Conservation (phyloP, 2,329 filamentous ascomycete species). For the Trichoderma sp. region DNA sequence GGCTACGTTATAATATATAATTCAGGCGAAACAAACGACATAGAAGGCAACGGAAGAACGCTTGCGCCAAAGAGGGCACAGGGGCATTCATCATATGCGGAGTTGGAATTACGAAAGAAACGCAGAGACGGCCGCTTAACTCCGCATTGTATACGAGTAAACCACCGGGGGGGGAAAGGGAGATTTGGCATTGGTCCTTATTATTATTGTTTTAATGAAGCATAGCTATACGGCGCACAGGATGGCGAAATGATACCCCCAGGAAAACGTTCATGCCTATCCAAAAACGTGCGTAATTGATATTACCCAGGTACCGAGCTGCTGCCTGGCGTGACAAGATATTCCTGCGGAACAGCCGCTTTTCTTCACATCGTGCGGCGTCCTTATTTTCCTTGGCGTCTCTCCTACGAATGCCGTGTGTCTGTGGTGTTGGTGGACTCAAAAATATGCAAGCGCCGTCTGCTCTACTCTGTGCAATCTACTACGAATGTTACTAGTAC, state of each 20-base stretch:
- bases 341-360: constrained; percentile 10
- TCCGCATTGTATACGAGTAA: not conserved
- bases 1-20: constrained; percentile 15
- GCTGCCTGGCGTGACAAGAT: constrained; percentile 13
- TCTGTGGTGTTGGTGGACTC: not conserved
- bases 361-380: not conserved
- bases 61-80: constrained; percentile 4
- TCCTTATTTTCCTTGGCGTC: constrained; percentile 2
- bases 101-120: not conserved
- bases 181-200: constrained; percentile 17
- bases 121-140: not conserved
- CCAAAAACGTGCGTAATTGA: constrained; percentile 15
- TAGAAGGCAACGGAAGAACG: not conserved
- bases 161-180: not conserved
- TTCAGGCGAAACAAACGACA: not conserved
- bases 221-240: constrained; percentile 30
- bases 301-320: not conserved
- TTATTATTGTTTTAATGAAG: constrained; percentile 17
- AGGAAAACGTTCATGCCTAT: not conserved
- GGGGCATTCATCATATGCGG: not conserved
- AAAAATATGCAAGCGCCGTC: not conserved
- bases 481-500: not conserved
- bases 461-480: not conserved
- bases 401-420: not conserved
- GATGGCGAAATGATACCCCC: constrained; percentile 29